Evolutionary conservation across 805 yeast species (phyloP).

Genomic region (Millerozyma acaciae): DNA sequence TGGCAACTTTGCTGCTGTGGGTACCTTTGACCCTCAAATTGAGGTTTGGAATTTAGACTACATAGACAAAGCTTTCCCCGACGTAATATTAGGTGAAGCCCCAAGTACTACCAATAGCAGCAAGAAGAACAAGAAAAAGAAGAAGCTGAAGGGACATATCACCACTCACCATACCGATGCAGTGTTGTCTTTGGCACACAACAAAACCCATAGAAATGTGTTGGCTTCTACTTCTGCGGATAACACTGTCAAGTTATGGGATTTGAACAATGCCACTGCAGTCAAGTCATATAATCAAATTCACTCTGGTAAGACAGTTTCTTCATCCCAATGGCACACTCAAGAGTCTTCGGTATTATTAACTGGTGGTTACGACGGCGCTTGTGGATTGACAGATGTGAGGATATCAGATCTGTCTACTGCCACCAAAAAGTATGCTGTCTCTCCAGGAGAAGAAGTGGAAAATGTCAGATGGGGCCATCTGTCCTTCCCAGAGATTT

Average conservation of each 20-base stretch:
- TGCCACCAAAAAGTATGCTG: slow-evolving; percentile 62
- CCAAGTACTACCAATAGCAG: slow-evolving; percentile 39
- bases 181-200: slow-evolving; percentile 80
- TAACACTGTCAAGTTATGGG: slow-evolving; percentile 93
- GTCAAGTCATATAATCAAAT: slow-evolving; percentile 70
- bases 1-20: slow-evolving; percentile 94
- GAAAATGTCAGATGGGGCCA: slow-evolving; percentile 75
- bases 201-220: slow-evolving; percentile 73
- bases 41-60: slow-evolving; percentile 96
- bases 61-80: slow-evolving; percentile 92
- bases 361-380: slow-evolving; percentile 93
- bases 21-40: slow-evolving; percentile 95
- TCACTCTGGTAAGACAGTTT: slow-evolving; percentile 78
- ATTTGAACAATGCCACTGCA: slow-evolving; percentile 67
- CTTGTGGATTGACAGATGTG: slow-evolving; percentile 78
- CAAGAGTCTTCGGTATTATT: slow-evolving; percentile 63
- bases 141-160: slow-evolving; percentile 46
- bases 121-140: slow-evolving; percentile 48
- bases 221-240: slow-evolving; percentile 96
- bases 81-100: slow-evolving; percentile 82
- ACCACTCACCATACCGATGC: slow-evolving; percentile 91
- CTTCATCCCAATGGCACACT: slow-evolving; percentile 83
- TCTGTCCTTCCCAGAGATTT: slow-evolving; percentile 44
- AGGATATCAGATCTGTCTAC: slow-evolving; percentile 60
- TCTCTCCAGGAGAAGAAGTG: slow-evolving; percentile 71